phyloP scores from a whole-genome alignment of 73 alveolate species.

The Durusdinium trenchii region DNA sequence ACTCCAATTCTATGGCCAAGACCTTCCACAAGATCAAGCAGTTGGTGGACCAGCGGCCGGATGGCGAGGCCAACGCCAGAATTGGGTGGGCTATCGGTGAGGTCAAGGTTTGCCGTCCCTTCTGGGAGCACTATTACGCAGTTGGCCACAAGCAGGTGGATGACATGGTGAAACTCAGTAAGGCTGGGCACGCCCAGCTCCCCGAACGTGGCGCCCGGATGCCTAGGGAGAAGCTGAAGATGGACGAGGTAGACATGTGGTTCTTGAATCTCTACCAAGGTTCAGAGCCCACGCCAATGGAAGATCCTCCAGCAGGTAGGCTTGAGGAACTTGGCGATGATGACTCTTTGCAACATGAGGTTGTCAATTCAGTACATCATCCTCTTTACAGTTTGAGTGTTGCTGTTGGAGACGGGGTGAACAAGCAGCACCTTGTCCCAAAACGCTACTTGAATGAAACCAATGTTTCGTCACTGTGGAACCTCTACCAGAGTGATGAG shows the following conservation, averaged over 20 bases:
- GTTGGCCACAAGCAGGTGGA: neutral
- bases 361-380: neutral
- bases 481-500: neutral
- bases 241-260: neutral
- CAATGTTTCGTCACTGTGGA: neutral
- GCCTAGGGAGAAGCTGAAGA: neutral
- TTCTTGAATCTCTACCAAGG: neutral
- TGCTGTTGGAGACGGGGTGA: neutral
- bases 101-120: neutral
- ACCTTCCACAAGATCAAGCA: neutral
- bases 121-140: neutral
- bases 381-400: constrained; percentile 11
- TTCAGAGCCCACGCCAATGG: neutral
- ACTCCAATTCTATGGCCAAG: neutral
- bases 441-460: constrained; percentile 13
- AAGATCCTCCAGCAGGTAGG: neutral
- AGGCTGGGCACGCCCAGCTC: neutral
- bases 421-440: neutral
- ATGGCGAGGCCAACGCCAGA: neutral
- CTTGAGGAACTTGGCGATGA: neutral
- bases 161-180: neutral
- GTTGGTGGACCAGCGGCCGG: neutral
- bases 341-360: constrained; percentile 2
- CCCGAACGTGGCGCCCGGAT: neutral
- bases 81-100: neutral